Evolutionary conservation across 495 filamentous ascomycete species (phyloP).

Genomic region (Hypoxylon intermedium): DNA sequence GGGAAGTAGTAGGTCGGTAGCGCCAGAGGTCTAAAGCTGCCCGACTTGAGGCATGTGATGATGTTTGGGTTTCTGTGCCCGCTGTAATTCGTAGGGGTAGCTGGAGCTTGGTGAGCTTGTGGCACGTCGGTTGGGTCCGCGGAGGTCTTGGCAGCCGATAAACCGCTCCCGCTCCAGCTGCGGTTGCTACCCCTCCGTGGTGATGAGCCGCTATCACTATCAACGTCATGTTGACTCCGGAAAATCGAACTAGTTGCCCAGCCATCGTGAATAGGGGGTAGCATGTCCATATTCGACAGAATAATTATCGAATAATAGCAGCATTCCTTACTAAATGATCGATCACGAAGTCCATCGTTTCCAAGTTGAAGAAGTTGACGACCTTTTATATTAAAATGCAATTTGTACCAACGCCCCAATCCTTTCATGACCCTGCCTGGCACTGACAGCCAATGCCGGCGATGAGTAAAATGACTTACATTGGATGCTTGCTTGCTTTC

Average conservation of each 20-base stretch:
- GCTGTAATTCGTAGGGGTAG: neutral
- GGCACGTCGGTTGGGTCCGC: slow-evolving; percentile 4
- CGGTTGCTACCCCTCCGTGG: slow-evolving; percentile 4
- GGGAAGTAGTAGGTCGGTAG: slow-evolving; percentile 5
- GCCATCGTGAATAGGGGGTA: neutral
- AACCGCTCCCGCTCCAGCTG: neutral
- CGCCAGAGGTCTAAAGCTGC: slow-evolving; percentile 8
- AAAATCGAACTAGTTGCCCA: neutral
- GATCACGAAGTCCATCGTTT: neutral
- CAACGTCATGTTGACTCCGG: slow-evolving; percentile 23
- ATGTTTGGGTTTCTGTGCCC: slow-evolving; percentile 22
- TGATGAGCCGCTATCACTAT: neutral
- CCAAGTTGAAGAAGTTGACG: neutral
- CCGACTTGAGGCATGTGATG: slow-evolving; percentile 23
- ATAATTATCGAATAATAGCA: too few relatives aligned
- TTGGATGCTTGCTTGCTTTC: slow-evolving; percentile 7
- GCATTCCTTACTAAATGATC: slow-evolving; percentile 4
- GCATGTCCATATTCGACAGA: too few relatives aligned
- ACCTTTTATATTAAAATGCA: slow-evolving; percentile 23
- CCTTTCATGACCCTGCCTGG: slow-evolving; percentile 17
- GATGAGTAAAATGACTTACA: slow-evolving; percentile 24
- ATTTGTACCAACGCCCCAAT: slow-evolving; percentile 16
- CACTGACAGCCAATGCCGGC: too few relatives aligned
- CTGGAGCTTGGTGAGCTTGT: slow-evolving; percentile 1
- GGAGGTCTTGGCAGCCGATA: slow-evolving; percentile 30